Evolutionary conservation across 1,284 basidiomycete species (phyloP).

Genomic region (Somion occarium): DNA sequence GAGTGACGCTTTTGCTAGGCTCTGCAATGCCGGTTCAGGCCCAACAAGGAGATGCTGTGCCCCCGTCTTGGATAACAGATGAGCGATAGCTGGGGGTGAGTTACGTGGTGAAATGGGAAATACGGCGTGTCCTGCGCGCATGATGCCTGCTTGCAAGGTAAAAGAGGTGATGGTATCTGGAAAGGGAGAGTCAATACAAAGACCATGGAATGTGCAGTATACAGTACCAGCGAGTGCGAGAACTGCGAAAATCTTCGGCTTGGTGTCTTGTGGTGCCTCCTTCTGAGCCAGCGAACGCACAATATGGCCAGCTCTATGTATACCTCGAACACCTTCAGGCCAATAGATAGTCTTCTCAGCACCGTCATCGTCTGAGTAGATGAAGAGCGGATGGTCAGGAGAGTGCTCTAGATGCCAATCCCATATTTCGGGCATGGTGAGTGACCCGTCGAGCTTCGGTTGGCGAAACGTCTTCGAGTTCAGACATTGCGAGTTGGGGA

Average conservation of each 20-base stretch:
- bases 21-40: slow-evolving; percentile 13
- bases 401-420: slow-evolving; percentile 31
- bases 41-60: slow-evolving; percentile 26
- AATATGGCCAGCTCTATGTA: slow-evolving; percentile 17
- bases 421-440: slow-evolving; percentile 32
- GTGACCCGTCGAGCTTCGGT: slow-evolving; percentile 11
- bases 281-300: slow-evolving; percentile 8
- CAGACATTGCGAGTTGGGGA: slow-evolving; percentile 10
- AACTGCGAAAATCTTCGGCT: slow-evolving; percentile 16
- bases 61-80: slow-evolving; percentile 29
- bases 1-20: slow-evolving; percentile 13
- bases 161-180: slow-evolving; percentile 29
- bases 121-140: slow-evolving; percentile 24
- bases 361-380: slow-evolving; percentile 24
- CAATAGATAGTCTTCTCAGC: slow-evolving; percentile 21
- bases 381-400: slow-evolving; percentile 30
- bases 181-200: neutral
- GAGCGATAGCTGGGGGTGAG: slow-evolving; percentile 30
- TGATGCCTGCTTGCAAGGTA: slow-evolving; percentile 22
- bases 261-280: slow-evolving; percentile 5
- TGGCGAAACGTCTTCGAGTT: slow-evolving; percentile 11
- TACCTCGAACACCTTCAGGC: slow-evolving; percentile 21
- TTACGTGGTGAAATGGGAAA: slow-evolving; percentile 39
- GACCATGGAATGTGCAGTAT: neutral
- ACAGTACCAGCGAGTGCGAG: slow-evolving; percentile 18